Evolutionary conservation across 371 early-diverging fungal genomes (phyloP).

Genomic region (Apophysomyces variabilis): DNA sequence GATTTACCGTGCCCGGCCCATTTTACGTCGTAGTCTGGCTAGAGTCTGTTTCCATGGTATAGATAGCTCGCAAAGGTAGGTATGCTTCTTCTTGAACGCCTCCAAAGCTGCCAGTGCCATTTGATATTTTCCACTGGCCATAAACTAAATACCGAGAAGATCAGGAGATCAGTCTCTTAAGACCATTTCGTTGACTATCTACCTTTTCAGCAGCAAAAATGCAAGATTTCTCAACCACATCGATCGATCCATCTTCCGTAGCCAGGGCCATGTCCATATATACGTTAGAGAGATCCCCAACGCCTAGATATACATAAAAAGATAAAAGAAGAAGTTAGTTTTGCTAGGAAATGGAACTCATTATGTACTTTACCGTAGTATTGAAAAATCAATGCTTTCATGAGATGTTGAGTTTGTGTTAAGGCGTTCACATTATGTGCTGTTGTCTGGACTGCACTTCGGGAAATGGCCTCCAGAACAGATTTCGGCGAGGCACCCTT

Average conservation of each 20-base stretch:
- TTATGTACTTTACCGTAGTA: conserved; percentile 25
- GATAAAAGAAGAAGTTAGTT: background rate
- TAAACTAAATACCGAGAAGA: conserved; percentile 20
- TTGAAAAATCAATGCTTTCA: conserved; percentile 27
- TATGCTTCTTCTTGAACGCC: conserved; percentile 23
- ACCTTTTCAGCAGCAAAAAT: conserved; percentile 35
- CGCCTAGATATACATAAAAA: conserved; percentile 19
- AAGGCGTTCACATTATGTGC: conserved; percentile 28
- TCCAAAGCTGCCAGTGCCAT: conserved; percentile 27
- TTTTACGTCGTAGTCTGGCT: conserved; percentile 14
- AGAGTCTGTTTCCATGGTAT: conserved; percentile 34
- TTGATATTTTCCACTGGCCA: conserved; percentile 29
- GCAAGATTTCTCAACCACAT: conserved; percentile 36
- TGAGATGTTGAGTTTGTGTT: conserved; percentile 23
- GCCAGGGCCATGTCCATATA: conserved; percentile 30
- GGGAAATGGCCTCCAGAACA: conserved; percentile 26
- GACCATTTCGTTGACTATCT: background rate
- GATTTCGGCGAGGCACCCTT: conserved; percentile 27
- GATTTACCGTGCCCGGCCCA: conserved; percentile 9
- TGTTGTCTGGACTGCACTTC: conserved; percentile 22
- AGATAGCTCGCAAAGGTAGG: conserved; percentile 28
- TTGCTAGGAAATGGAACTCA: background rate
- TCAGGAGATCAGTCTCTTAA: background rate
- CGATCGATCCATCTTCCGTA: conserved; percentile 16
- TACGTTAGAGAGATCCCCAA: conserved; percentile 19